Conservation (phyloP, 108 stramenopile species). For the Cyclotella kingstonii region DNA sequence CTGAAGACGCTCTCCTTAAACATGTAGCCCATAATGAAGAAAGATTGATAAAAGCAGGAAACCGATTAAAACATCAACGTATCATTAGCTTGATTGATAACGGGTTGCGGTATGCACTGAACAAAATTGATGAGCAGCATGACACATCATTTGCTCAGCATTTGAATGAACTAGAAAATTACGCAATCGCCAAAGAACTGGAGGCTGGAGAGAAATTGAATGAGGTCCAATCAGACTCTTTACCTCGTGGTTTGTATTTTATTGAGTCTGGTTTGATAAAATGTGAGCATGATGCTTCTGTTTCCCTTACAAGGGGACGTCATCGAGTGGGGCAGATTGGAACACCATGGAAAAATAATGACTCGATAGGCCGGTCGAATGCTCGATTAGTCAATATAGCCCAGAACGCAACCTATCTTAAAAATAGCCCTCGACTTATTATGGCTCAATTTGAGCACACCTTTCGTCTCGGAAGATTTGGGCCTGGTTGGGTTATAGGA, state of each 20-base stretch:
- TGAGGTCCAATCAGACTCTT: slow-evolving; percentile 32
- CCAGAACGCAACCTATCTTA: slow-evolving; percentile 17
- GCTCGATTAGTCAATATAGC: slow-evolving; percentile 53
- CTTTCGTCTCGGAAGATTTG: slow-evolving; percentile 69
- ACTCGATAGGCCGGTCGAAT: slow-evolving; percentile 43
- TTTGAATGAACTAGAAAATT: slow-evolving; percentile 46
- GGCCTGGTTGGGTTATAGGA: slow-evolving; percentile 53
- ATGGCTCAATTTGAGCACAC: slow-evolving; percentile 39
- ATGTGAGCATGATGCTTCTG: slow-evolving; percentile 29
- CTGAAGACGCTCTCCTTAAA: slow-evolving; percentile 65
- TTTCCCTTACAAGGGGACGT: slow-evolving; percentile 25
- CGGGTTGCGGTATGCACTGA: slow-evolving; percentile 57
- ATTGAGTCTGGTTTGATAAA: slow-evolving; percentile 63
- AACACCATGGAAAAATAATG: slow-evolving; percentile 4
- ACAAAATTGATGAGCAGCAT: slow-evolving; percentile 64
- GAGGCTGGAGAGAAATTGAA: slow-evolving; percentile 41
- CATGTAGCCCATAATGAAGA: slow-evolving; percentile 43
- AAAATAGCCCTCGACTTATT: slow-evolving; percentile 12
- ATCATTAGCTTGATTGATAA: slow-evolving; percentile 29
- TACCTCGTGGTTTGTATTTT: slow-evolving; percentile 66
- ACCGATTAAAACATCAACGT: slow-evolving; percentile 24
- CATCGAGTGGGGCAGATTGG: slow-evolving; percentile 3
- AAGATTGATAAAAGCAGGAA: slow-evolving; percentile 5
- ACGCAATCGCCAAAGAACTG: slow-evolving; percentile 41
- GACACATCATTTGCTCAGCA: slow-evolving; percentile 29